Evolutionary conservation across 371 early-diverging fungal genomes (phyloP), one percentile per base, ranked within the genome.

Genomic region (Rhizopus delemar): DNA sequence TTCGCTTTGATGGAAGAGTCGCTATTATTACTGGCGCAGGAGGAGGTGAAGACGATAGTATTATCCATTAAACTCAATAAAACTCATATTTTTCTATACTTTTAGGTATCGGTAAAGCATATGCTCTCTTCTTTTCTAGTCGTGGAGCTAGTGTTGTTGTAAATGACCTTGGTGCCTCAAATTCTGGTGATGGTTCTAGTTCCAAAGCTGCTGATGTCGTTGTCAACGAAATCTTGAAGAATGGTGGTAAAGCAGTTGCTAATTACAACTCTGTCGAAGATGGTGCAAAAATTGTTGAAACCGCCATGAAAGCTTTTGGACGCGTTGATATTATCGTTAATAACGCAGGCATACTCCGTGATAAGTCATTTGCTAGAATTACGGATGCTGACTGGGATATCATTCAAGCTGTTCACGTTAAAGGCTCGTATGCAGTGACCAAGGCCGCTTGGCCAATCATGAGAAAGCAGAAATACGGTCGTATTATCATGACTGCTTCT

Each of bases 1-100:
- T 79, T 64, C 89, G 91, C 56, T 98, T 92, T 68, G 93, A 98
- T 69, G 85, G 85, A 71, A 87, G 91, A 60, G 97, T 97, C 13
- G 98, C 90, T 46, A 87, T 98, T 66, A 89, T 99, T 57, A 97
- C 99, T 51, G 99, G 99, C 51, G 98, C 98, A 58, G 99, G 99
- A 60, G 98, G 97, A 66, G 94, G 94, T 90, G 71, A 65, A 3
- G 22, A 22, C 22, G 22, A 22, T 2, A 22, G 2, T 22, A 22
- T 22, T 22, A 22, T 22, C 22, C 22, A 22, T 22, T 22, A 31
- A 22, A 22, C 13, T 15, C 32, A 46, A 34, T 35, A 12, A 29
- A 39, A 33, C 22, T 0, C 15, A 34, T 46, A 1, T 31, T 36
- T 29, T 36, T 35, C 3, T 59, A 22, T 53, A 28, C 53, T 46